Evolutionary conservation across 2,329 filamentous ascomycete genomes (phyloP).

Genomic region (Fusarium equiseti): DNA sequence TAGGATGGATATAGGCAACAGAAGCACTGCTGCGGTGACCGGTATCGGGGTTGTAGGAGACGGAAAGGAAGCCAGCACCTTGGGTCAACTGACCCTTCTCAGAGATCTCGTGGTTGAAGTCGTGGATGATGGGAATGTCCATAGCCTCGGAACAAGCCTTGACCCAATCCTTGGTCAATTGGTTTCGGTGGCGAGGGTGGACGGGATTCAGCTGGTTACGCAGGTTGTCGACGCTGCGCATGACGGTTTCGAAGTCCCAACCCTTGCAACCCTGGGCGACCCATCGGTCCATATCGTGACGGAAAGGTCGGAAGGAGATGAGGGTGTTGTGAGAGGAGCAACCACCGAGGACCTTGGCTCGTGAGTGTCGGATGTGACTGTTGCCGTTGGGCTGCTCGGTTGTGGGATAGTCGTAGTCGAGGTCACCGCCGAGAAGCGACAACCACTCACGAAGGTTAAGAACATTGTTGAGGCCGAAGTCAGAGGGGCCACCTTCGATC

Average conservation of each 20-base stretch:
- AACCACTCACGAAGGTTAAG: conserved; percentile 91
- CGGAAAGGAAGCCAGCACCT: conserved; percentile 89
- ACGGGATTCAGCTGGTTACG: conserved; percentile 93
- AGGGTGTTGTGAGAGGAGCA: conserved; percentile 95
- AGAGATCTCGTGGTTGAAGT: conserved; percentile 89
- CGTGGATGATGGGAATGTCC: conserved; percentile 82
- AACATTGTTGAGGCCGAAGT: conserved; percentile 89
- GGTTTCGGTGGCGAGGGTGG: conserved; percentile 85
- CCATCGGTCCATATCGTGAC: conserved; percentile 90
- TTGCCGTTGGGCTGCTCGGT: conserved; percentile 93
- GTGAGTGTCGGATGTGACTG: conserved; percentile 90
- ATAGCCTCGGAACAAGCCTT: conserved; percentile 82
- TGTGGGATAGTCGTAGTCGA: conserved; percentile 92
- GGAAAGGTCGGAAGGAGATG: conserved; percentile 91
- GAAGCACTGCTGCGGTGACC: conserved; percentile 86
- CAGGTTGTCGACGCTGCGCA: conserved; percentile 82
- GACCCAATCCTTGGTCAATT: conserved; percentile 93
- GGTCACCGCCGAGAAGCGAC: conserved; percentile 82
- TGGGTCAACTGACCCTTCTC: conserved; percentile 77
- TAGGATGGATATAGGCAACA: conserved; percentile 93
- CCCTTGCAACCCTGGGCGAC: conserved; percentile 83
- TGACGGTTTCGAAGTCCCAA: conserved; percentile 89
- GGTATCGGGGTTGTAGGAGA: conserved; percentile 91
- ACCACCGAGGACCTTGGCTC: conserved; percentile 90
- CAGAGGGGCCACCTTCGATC: conserved; percentile 90